Evolutionary conservation across 2,329 filamentous ascomycete species (phyloP), one percentile per base, ranked within the genome.

Genomic region (Calonectria naviculata): DNA sequence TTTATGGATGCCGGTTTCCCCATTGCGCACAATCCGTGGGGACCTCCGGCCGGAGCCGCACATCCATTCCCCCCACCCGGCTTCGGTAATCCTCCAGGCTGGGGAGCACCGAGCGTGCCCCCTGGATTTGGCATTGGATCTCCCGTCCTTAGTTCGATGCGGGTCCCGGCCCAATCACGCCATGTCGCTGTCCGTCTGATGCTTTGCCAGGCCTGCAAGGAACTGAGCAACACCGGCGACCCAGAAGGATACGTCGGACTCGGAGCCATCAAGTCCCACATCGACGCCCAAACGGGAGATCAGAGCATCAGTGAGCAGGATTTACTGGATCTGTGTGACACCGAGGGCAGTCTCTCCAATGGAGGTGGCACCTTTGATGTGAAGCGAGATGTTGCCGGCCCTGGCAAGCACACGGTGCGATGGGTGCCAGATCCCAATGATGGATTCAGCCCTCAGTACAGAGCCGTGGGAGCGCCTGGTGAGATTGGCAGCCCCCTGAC

Each of bases 301-400:
- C 58, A 75, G 15, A 78, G 60, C 63, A 78, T 83, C 36, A 78
- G 87, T 74, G 82, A 91, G 86, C 79, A 88, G 29, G 95, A 98
- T 78, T 88, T 98, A 76, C 87, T 96, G 44, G 91, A 94, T 68
- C 93, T 97, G 70, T 97, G 94, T 81, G 96, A 98, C 78, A 98
- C 96, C 0, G 94, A 98, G 81, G 97, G 97, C 68, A 97, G 93
- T 78, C 81, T 86, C 2, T 91, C 92, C 70, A 98, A 98, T 78
- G 97, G 97, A 54, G 96, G 96, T 52, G 97, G 97, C n/a, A 93
- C 89, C 29, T 97, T 99, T 79, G 91, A 93, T 38, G 88, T 93
- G 73, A 89, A 88, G 71, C 87, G 88, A 44, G 89, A 90, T 60
- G 72, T 71, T n/a, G 70, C 68, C 34, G 85, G 78, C 1, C 74